A percentile compares a stretch with the other conserved stretches of the same genome.
Evolutionary conservation across 169 alveolate genomes (phyloP).

Genomic region (Babesia sp.): DNA sequence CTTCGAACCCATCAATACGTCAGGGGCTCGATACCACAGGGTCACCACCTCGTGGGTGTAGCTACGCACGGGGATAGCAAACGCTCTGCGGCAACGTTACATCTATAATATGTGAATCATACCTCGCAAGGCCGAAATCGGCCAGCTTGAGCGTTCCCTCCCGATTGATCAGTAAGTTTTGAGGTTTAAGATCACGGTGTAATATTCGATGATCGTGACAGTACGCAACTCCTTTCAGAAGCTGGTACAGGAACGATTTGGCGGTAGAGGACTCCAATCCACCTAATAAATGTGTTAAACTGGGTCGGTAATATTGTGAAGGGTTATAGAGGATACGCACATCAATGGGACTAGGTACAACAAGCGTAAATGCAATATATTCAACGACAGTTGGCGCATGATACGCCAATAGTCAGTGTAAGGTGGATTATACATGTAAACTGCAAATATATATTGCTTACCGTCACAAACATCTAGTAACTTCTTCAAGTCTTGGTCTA

Average conservation of each 20-base stretch:
- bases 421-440: no score
- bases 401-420: no score
- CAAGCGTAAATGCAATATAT: neutral
- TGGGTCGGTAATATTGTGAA: no score
- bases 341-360: neutral
- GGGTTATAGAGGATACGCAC: no score
- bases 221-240: conserved; percentile 95
- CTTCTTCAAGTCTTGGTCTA: conserved; percentile 96
- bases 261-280: conserved; percentile 87
- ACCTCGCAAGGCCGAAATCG: conserved; percentile 98
- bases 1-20: conserved; percentile 96
- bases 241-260: conserved; percentile 92
- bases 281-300: conserved; percentile 42
- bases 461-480: conserved; percentile 91
- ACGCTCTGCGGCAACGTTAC: conserved; percentile 83
- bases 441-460: conserved; percentile 2
- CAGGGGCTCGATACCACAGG: conserved; percentile 99
- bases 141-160: conserved; percentile 94
- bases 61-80: conserved; percentile 96
- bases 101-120: neutral
- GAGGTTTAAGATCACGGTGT: conserved; percentile 99
- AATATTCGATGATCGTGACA: conserved; percentile 97
- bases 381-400: neutral
- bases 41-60: conserved; percentile 99
- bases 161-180: conserved; percentile 93